Evolutionary conservation across 139 green algal species (phyloP).

Genomic region (Spirogloea muscicola): DNA sequence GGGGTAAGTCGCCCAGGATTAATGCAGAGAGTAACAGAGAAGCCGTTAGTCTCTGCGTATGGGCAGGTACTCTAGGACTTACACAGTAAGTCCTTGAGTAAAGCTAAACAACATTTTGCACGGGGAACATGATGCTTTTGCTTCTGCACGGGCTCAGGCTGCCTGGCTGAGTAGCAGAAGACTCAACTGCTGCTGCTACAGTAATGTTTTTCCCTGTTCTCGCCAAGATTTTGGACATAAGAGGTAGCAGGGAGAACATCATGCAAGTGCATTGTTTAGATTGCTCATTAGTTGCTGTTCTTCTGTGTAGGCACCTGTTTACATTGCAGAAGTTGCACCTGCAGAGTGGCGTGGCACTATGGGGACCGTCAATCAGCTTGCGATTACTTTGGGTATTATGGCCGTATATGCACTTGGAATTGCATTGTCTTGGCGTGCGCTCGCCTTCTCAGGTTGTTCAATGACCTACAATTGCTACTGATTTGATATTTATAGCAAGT

Average conservation of each 20-base stretch:
- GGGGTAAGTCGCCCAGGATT: background rate
- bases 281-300: background rate
- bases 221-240: background rate
- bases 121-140: no score
- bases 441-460: constrained; percentile 19
- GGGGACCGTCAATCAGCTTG: constrained; percentile 48
- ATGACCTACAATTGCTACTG: no score
- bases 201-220: background rate
- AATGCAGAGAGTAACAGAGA: background rate
- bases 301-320: background rate
- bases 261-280: background rate
- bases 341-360: constrained; percentile 19
- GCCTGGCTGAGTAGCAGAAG: background rate
- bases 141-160: no score
- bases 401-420: constrained; percentile 40
- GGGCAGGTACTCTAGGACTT: background rate
- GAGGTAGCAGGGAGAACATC: background rate
- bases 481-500: no score
- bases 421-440: constrained; percentile 5
- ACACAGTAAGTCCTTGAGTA: background rate
- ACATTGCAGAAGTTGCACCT: constrained; percentile 46
- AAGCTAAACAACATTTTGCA: background rate
- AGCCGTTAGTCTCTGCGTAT: background rate
- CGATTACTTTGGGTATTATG: constrained; percentile 47
- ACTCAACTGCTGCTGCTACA: background rate